phyloP scores from a whole-genome alignment of 1,284 basidiomycete species.

The Cryptococcus amylolentus region DNA sequence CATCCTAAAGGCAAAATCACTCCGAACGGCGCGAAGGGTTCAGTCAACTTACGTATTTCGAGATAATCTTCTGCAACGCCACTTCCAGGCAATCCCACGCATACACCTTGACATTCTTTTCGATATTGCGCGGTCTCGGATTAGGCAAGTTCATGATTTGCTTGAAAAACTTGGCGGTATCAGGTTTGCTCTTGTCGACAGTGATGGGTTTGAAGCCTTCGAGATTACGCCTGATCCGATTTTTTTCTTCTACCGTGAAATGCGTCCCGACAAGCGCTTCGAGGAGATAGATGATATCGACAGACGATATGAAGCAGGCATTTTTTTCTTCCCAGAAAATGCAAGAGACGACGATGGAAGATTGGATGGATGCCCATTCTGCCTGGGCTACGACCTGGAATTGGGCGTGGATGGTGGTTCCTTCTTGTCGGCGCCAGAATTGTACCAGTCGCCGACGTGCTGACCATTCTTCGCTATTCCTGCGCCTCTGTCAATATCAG shows the following conservation, averaged over 20 bases:
- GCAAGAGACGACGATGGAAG: slow-evolving; percentile 65
- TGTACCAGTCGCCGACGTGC: slow-evolving; percentile 54
- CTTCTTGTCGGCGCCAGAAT: slow-evolving; percentile 55
- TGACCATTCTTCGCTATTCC: slow-evolving; percentile 54
- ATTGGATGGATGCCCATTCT: slow-evolving; percentile 50
- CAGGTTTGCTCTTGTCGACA: slow-evolving; percentile 77
- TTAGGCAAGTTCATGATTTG: slow-evolving; percentile 92
- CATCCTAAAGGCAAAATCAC: not conserved
- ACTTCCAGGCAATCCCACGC: slow-evolving; percentile 78
- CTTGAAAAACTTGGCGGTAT: slow-evolving; percentile 81
- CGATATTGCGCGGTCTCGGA: slow-evolving; percentile 92
- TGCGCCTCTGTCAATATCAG: slow-evolving; percentile 6
- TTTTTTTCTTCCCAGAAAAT: slow-evolving; percentile 78
- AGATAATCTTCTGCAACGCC: slow-evolving; percentile 85
- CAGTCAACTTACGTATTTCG: slow-evolving; percentile 75
- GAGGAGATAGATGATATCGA: slow-evolving; percentile 89
- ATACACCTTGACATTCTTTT: slow-evolving; percentile 97
- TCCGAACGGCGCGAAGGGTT: not conserved
- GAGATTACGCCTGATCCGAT: slow-evolving; percentile 87
- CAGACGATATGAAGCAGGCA: slow-evolving; percentile 83
- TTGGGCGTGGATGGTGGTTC: slow-evolving; percentile 52
- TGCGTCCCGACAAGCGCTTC: slow-evolving; percentile 78
- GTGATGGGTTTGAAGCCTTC: slow-evolving; percentile 89
- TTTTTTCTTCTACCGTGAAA: slow-evolving; percentile 94
- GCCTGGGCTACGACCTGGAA: slow-evolving; percentile 52